phyloP scores from a whole-genome alignment of 768 basidiomycete species.

The Tremella yokohamensis region DNA sequence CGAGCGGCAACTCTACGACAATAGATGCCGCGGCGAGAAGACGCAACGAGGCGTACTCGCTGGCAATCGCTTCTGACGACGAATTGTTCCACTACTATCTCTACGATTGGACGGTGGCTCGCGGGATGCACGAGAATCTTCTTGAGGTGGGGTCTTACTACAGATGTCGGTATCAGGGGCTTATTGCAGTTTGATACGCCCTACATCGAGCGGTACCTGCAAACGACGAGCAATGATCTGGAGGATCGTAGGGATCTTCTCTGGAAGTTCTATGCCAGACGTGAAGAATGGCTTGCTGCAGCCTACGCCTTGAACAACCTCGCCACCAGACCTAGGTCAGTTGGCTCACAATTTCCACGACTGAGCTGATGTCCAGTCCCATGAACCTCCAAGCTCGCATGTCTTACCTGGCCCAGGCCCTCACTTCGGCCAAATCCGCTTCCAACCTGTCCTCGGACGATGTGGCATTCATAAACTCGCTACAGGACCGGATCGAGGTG shows the following conservation, averaged over 20 bases:
- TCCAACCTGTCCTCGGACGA: conserved; percentile 75
- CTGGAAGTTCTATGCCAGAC: conserved; percentile 96
- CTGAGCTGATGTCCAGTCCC: conserved; percentile 18
- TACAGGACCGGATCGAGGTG: conserved; percentile 95
- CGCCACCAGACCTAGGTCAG: conserved; percentile 68
- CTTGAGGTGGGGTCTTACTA: conserved; percentile 65
- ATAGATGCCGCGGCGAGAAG: conserved; percentile 65
- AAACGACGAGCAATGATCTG: conserved; percentile 48
- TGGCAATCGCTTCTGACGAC: conserved; percentile 79
- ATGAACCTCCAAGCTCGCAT: conserved; percentile 65
- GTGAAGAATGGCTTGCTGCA: conserved; percentile 78
- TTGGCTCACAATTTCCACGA: neutral
- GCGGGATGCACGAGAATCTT: conserved; percentile 77
- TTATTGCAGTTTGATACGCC: conserved; percentile 61
- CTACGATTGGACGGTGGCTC: conserved; percentile 87
- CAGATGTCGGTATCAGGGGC: conserved; percentile 14
- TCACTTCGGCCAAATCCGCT: conserved; percentile 94
- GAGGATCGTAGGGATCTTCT: conserved; percentile 59
- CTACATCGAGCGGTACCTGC: conserved; percentile 83
- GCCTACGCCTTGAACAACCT: conserved; percentile 77
- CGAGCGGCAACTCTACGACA: conserved; percentile 23
- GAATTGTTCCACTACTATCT: conserved; percentile 89
- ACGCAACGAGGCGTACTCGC: conserved; percentile 77
- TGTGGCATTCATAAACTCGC: conserved; percentile 88
- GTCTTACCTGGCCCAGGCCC: conserved; percentile 88